Evolutionary conservation across 192 early-diverging fungal species (phyloP), one percentile per base, ranked within the genome.

Genomic region (Funneliformis geosporum): DNA sequence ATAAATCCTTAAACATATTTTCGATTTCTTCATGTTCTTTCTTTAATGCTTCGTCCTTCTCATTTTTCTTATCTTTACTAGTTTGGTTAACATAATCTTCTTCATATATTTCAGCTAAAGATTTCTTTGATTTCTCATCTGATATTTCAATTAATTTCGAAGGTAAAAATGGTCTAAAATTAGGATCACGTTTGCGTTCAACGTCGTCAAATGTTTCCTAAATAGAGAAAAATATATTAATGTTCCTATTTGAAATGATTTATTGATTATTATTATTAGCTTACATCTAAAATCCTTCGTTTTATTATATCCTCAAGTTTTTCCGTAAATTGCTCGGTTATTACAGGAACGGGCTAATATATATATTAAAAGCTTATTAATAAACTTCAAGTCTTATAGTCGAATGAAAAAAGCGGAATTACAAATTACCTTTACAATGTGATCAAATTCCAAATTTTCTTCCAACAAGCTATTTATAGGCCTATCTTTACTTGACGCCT

Each of bases 221-320:
- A 50, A 70, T 23, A 43, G 14, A 62, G n/a, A 75, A 8, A 28
- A 38, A 4, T 55, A 23, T 18, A 62, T 23, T 40, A 40, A 60
- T 8, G 25, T 11, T 55, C 14, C 12, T 40, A 38, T 61, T 40
- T 77, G 21, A 27, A 27, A 46, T 10, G 18, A 43, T 12, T 18
- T 16, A 0, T 27, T 25, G 1, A 47, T 44, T 11, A 74, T 23
- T 33, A 5, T 68, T 5, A 47, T 8, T 5, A 33, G 16, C 43
- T 83, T 80, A 82, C 85, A 73, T 96, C 96, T 46, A 95, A 82
- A 82, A 99, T 98, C 39, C 98, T 93, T 70, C 91, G 90, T 84
- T 94, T 95, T 85, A 99, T 99, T 75, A 97, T 82, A 70, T 98
- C 97, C 81, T 98, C 97, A 14, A 99, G 87, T 7, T 94, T 89